Conservation (phyloP, 108 stramenopile species). For the Skeletonema tropicum region DNA sequence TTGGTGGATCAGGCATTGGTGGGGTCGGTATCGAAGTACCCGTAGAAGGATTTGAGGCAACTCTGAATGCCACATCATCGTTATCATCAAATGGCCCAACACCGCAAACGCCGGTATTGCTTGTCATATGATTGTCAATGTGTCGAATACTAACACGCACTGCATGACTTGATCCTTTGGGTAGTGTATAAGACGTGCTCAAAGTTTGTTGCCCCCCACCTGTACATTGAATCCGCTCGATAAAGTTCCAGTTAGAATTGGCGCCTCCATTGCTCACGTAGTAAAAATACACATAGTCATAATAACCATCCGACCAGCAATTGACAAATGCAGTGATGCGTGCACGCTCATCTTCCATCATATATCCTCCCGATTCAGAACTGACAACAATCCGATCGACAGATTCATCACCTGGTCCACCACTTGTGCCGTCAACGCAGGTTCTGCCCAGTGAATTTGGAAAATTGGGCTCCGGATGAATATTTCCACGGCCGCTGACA, state of each 20-base stretch:
- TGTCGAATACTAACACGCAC: not conserved
- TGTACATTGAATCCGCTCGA: not conserved
- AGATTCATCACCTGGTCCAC: not conserved
- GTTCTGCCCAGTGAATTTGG: not conserved
- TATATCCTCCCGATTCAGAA: not conserved
- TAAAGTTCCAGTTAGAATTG: not conserved
- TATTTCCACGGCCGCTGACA: not conserved
- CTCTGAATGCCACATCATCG: slow-evolving; percentile 3
- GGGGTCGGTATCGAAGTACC: too few relatives aligned
- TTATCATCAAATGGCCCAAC: not conserved
- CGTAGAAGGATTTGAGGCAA: not conserved
- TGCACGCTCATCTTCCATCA: not conserved
- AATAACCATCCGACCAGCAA: not conserved
- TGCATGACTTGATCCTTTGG: not conserved
- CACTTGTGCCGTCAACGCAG: not conserved
- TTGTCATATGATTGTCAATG: not conserved
- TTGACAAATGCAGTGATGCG: not conserved
- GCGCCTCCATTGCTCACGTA: not conserved
- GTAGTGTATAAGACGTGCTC: not conserved
- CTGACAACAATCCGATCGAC: not conserved
- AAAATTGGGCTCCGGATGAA: not conserved
- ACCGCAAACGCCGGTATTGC: not conserved
- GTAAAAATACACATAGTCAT: slow-evolving; percentile 5
- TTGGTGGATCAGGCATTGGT: too few relatives aligned
- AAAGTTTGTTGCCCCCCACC: not conserved